Evolutionary conservation across 2,329 filamentous ascomycete species (phyloP).

Genomic region (Didymella sp.): DNA sequence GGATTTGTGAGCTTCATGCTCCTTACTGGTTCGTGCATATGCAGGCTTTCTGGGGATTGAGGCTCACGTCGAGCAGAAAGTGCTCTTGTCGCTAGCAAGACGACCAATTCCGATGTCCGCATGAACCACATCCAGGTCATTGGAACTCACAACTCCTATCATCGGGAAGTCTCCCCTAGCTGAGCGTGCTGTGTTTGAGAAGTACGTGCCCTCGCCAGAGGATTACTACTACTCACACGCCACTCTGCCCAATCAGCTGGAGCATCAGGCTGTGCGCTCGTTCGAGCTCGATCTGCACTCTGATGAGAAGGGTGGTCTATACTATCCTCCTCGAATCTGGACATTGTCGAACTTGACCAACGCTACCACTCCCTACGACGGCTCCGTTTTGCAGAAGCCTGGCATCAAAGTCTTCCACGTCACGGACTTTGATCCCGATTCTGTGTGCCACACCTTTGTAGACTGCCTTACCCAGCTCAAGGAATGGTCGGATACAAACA

Average conservation of each 20-base stretch:
- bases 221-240: slow-evolving; percentile 60
- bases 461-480: slow-evolving; percentile 55
- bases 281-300: slow-evolving; percentile 60
- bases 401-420: slow-evolving; percentile 61
- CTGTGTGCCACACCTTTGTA: slow-evolving; percentile 56
- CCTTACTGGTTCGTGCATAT: slow-evolving; percentile 26
- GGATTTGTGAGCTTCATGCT: slow-evolving; percentile 27
- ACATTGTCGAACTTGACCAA: slow-evolving; percentile 51
- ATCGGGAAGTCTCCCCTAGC: slow-evolving; percentile 54
- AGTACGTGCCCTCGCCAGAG: slow-evolving; percentile 47
- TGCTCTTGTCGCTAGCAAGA: slow-evolving; percentile 17
- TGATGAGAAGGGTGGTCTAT: slow-evolving; percentile 58
- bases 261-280: slow-evolving; percentile 56
- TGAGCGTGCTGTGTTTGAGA: slow-evolving; percentile 53
- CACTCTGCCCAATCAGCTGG: slow-evolving; percentile 54
- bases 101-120: slow-evolving; percentile 44
- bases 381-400: slow-evolving; percentile 50
- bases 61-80: slow-evolving; percentile 24
- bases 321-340: slow-evolving; percentile 55
- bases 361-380: slow-evolving; percentile 49
- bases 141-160: slow-evolving; percentile 62
- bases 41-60: neutral
- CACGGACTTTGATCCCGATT: slow-evolving; percentile 58
- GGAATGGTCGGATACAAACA: slow-evolving; percentile 55
- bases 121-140: slow-evolving; percentile 62